Conservation (phyloP, 2,329 filamentous ascomycete species). For the Dothideomycetes sp. region DNA sequence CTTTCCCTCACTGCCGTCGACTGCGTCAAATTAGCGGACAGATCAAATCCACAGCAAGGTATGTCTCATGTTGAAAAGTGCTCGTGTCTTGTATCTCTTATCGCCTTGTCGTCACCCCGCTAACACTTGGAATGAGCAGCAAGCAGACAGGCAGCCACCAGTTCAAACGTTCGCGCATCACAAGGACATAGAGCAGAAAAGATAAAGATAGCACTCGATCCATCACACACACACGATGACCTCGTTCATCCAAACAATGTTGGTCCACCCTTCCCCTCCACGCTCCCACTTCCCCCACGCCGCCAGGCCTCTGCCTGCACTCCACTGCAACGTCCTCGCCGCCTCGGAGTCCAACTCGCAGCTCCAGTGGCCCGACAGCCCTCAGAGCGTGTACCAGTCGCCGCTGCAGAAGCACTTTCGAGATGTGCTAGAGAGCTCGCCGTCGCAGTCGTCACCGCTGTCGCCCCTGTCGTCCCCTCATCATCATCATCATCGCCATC, state of each 20-base stretch:
- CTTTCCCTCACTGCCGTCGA: too few species aligned
- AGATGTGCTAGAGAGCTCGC: constrained; percentile 9
- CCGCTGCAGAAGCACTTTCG: constrained; percentile 21
- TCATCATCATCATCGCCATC: too few species aligned
- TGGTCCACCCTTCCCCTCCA: constrained; percentile 36
- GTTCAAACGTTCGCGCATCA: background rate
- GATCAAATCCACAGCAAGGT: background rate
- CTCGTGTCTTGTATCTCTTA: too few species aligned
- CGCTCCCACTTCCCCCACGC: constrained; percentile 22
- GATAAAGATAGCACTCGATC: too few species aligned
- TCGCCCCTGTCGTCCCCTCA: constrained; percentile 6
- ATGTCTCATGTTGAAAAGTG: too few species aligned
- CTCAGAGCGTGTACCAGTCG: constrained; percentile 19
- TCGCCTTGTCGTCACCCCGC: constrained; percentile 10
- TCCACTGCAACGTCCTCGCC: constrained; percentile 30
- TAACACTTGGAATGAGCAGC: constrained; percentile 11
- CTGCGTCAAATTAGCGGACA: too few species aligned
- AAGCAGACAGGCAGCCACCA: background rate
- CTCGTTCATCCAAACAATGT: constrained; percentile 75
- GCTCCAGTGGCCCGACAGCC: constrained; percentile 17
- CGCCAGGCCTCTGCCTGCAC: constrained; percentile 28
- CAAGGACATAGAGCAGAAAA: background rate
- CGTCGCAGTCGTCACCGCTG: constrained; percentile 5
- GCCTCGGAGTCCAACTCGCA: constrained; percentile 29
- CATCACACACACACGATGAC: constrained; percentile 44